Evolutionary conservation across 495 filamentous ascomycete genomes (phyloP).

Genomic region (Amphirosellinia nigrospora): DNA sequence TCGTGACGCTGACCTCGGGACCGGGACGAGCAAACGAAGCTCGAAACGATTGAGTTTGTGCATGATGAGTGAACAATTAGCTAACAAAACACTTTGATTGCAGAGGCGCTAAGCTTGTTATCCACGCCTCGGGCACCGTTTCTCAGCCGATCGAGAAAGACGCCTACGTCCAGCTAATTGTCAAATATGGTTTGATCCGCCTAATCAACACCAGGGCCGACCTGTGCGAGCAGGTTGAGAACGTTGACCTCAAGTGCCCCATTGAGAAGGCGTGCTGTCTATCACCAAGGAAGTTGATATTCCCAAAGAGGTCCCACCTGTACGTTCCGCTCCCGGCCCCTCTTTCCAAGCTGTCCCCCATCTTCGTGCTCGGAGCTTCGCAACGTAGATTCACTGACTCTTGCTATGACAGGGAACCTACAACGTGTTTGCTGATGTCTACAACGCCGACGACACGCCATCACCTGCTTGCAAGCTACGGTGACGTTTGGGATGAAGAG

Average conservation of each 20-base stretch:
- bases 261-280: slow-evolving; percentile 74
- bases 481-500: slow-evolving; percentile 59
- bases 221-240: slow-evolving; percentile 84
- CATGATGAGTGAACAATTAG: slow-evolving; percentile 24
- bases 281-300: no score
- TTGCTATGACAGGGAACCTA: slow-evolving; percentile 74
- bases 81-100: slow-evolving; percentile 25
- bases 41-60: neutral
- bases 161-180: slow-evolving; percentile 77
- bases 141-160: slow-evolving; percentile 71
- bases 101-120: slow-evolving; percentile 80
- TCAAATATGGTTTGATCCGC: slow-evolving; percentile 94
- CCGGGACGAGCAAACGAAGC: neutral
- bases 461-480: slow-evolving; percentile 81
- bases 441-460: slow-evolving; percentile 66
- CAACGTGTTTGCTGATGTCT: slow-evolving; percentile 84
- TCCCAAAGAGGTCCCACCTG: slow-evolving; percentile 86
- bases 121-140: slow-evolving; percentile 77
- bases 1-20: neutral
- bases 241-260: slow-evolving; percentile 89
- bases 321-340: slow-evolving; percentile 56
- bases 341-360: neutral
- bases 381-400: neutral
- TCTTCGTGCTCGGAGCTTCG: no score
- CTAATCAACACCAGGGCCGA: slow-evolving; percentile 79